Evolutionary conservation across 495 filamentous ascomycete species (phyloP).

Genomic region (Penicillium cataractarum): DNA sequence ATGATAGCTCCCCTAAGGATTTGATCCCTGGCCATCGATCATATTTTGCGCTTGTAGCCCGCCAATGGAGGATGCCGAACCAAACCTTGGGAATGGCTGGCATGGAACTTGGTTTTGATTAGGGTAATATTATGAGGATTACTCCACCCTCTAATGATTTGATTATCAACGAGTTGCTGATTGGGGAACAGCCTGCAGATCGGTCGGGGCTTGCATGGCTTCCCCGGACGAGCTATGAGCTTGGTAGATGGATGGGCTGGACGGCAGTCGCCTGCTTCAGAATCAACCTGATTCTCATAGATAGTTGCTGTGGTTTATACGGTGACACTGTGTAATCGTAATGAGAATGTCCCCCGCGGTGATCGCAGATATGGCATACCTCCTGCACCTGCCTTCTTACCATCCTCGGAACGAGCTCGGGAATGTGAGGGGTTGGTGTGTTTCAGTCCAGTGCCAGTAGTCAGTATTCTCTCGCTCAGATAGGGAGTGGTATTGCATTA

Average conservation of each 20-base stretch:
- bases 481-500: not conserved
- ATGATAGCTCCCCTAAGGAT: constrained; percentile 6
- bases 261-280: not conserved
- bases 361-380: not conserved
- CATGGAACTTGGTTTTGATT: not conserved
- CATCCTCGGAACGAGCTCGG: constrained; percentile 2
- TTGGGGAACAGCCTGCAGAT: constrained; percentile 1
- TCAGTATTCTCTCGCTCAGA: not conserved
- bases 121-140: not conserved
- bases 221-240: not conserved
- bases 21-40: constrained; percentile 2
- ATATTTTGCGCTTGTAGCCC: not conserved
- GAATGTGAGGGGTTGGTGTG: constrained; percentile 8
- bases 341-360: not conserved
- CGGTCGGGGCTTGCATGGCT: not conserved
- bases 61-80: not conserved
- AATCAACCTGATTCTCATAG: not conserved
- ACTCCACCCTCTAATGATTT: not conserved
- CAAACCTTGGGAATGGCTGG: constrained; percentile 6
- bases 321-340: not conserved
- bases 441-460: not conserved
- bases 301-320: not conserved
- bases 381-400: constrained; percentile 2
- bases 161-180: not conserved
- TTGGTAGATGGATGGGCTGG: not conserved